Evolutionary conservation across 306 rosid genomes (phyloP).

Genomic region (Aeschynomene evenia): DNA sequence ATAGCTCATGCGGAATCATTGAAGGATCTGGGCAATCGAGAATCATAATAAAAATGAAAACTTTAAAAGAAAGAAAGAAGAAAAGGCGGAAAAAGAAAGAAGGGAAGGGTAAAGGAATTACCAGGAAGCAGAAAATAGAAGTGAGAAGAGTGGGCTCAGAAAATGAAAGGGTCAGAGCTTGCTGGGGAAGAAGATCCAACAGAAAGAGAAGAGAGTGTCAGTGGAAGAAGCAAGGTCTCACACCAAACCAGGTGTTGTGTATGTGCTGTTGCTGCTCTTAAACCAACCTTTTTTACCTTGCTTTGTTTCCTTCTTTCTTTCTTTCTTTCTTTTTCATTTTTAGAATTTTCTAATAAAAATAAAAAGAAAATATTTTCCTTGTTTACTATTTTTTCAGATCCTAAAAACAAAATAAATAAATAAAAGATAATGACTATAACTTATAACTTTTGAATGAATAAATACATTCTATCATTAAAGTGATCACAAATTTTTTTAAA

Average conservation of each 20-base stretch:
- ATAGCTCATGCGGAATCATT: conserved; percentile 9
- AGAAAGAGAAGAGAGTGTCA: neutral
- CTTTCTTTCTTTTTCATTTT: too few relatives aligned
- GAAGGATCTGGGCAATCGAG: conserved; percentile 29
- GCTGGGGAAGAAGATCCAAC: conserved; percentile 18
- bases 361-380: too few relatives aligned
- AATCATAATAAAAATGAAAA: conserved; percentile 16
- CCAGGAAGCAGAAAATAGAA: neutral
- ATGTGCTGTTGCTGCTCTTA: neutral
- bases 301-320: too few relatives aligned
- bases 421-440: too few relatives aligned
- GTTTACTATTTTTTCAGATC: too few relatives aligned
- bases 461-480: too few relatives aligned
- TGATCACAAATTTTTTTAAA: too few relatives aligned
- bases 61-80: neutral
- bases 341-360: too few relatives aligned
- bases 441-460: too few relatives aligned
- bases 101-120: neutral
- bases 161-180: neutral
- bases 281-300: neutral
- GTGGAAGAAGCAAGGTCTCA: neutral
- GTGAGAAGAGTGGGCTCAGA: neutral
- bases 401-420: too few relatives aligned
- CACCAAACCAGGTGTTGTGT: neutral
- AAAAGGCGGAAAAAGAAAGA: neutral